Evolutionary conservation across 768 basidiomycete species (phyloP), one percentile per base, ranked within the genome.

Genomic region (Boletus vinaceobasis): DNA sequence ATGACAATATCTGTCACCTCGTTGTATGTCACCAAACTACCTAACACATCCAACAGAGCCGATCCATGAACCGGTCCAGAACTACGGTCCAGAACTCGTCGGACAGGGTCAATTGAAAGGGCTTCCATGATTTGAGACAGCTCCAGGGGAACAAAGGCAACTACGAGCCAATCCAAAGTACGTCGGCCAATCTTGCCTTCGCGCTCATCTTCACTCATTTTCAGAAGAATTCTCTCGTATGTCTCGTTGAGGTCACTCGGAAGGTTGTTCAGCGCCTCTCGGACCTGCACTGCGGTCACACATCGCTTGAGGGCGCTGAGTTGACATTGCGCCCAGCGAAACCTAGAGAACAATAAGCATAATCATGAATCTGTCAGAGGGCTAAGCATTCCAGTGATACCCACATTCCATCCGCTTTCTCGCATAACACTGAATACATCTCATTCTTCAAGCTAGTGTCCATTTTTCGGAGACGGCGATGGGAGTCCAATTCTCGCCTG

Each of bases 281-380:
- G 43, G 15, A 59, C 23, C 23, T n/a, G 26, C 37, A 14, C 14
- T 3, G 13, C 1, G 11, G 55, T 53, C 11, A 21, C 4, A 23
- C 58, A 59, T 37, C 17, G 15, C 26, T 49, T 52, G 0, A 59
- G 33, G 0, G 19, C 15, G 23, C 33, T 32, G 5, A 59, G 37
- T 21, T 57, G 58, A 33, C 58, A 59, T 21, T 53, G 38, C 5
- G 53, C 51, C 58, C 58, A 59, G 7, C 50, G 55, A 13, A 59
- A 57, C 58, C 55, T 53, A 19, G 11, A 3, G 13, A 11, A 1
- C 21, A 14, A 32, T 23, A 23, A 23, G 2, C 23, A 23, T 23
- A 14, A 6, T 7, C 4, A 14, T 45, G 11, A 33, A 21, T 32
- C 7, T 15, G 23, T 23, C 14, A 14, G 9, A 14, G 2, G 13